Evolutionary conservation across 2,329 filamentous ascomycete species (phyloP).

Genomic region (Emericellopsis cladophorae): DNA sequence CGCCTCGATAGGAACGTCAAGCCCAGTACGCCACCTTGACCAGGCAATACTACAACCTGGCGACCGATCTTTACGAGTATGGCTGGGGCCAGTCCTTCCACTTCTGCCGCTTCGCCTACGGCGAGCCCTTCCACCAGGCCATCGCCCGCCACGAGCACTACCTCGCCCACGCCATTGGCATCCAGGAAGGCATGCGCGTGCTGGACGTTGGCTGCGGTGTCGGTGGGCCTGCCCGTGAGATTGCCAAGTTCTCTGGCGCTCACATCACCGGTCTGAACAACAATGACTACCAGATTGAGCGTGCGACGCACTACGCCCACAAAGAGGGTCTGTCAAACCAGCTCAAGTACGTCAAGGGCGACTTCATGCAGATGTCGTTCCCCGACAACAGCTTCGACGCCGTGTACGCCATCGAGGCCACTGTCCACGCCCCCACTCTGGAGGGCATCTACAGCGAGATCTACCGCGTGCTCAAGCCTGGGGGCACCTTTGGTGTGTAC

Average conservation of each 20-base stretch:
- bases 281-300: slow-evolving; percentile 98
- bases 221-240: slow-evolving; percentile 87
- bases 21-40: slow-evolving; percentile 89
- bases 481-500: slow-evolving; percentile 91
- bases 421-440: slow-evolving; percentile 82
- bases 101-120: slow-evolving; percentile 84
- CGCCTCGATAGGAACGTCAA: slow-evolving; percentile 47
- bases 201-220: slow-evolving; percentile 96
- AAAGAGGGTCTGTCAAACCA: slow-evolving; percentile 73
- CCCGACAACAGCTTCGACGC: slow-evolving; percentile 85
- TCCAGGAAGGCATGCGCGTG: slow-evolving; percentile 78
- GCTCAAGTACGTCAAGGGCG: slow-evolving; percentile 80
- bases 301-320: slow-evolving; percentile 72
- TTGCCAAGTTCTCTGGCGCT: slow-evolving; percentile 85
- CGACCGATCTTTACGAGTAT: slow-evolving; percentile 94
- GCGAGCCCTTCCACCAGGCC: slow-evolving; percentile 80
- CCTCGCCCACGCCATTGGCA: slow-evolving; percentile 77
- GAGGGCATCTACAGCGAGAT: slow-evolving; percentile 92
- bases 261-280: slow-evolving; percentile 93
- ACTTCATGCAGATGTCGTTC: slow-evolving; percentile 99
- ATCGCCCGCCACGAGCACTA: slow-evolving; percentile 97
- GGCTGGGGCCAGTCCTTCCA: slow-evolving; percentile 96
- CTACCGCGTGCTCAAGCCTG: slow-evolving; percentile 88
- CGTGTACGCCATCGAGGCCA: slow-evolving; percentile 95
- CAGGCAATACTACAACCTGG: slow-evolving; percentile 93